Base-by-base conservation (phyloP, 2,329 filamentous ascomycete species). In the Colletotrichum higginsianum region DNA sequence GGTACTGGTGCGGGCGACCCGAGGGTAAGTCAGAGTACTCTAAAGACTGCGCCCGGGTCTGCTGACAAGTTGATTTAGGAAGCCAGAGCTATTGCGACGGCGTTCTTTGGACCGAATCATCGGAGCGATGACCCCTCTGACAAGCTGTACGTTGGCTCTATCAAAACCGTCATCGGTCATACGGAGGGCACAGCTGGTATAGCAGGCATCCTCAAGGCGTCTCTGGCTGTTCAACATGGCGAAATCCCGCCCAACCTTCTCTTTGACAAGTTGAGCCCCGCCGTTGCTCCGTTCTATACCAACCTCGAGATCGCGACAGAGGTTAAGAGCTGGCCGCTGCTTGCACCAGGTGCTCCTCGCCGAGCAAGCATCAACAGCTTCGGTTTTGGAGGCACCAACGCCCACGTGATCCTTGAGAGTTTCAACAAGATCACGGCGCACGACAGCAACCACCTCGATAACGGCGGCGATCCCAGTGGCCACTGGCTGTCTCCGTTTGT, bases 11-110 rank as follows among this genome's bases (percentile, higher is more conserved):
- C 11, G 23, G 4, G 8, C 18, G 13, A 40, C 23, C 18, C 16
- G 6, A 16, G 40, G 13, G 13, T 42, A 49, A 12, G n/a, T 49
- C 8, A 40, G 18, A 8, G 40, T n/a, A 21, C 42, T 42, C 13
- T 9, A 61, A 21, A 8, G 12, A 91, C 89, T 0, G 89, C 89
- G 2, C 91, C 89, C 0, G 84, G 85, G 44, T 87, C 86, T 3
- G 88, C 89, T 8, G 87, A 89, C 72, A 26, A 26, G 26, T 26
- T 26, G 26, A 79, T 80, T 2, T 74, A 82, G 13, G 78, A 80
- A 62, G 74, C 76, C 2, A 72, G 75, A 3, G 75, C 77, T 1
- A 75, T 78, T 58, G 83, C 84, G 0, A 23, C 7, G 15, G 8
- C 49, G 6, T 52, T 52, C 15, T 52, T 52, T 26, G n/a, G n/a